Evolutionary conservation across 164 flowering plant species (phyloP).

Genomic region (Magnolia kwangsiensis): DNA sequence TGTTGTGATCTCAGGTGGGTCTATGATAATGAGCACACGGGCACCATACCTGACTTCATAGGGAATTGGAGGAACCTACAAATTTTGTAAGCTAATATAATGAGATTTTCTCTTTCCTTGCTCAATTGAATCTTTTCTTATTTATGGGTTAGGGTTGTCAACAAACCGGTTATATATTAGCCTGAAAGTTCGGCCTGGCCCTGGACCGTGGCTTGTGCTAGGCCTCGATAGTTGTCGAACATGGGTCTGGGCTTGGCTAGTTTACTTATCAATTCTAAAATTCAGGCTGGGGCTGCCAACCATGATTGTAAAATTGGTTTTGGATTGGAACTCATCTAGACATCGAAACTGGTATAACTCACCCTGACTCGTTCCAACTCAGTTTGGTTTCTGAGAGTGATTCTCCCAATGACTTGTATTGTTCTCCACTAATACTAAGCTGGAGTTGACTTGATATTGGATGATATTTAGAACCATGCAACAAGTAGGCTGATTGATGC

Average conservation of each 20-base stretch:
- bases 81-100: slow-evolving; percentile 25
- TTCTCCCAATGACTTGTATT: too few relatives aligned
- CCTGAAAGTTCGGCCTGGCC: neutral
- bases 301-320: too few relatives aligned
- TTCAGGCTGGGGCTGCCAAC: too few relatives aligned
- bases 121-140: neutral
- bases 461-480: too few relatives aligned
- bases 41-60: slow-evolving; percentile 51
- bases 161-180: neutral
- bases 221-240: neutral
- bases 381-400: too few relatives aligned
- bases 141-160: neutral
- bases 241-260: neutral
- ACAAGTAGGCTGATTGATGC: too few relatives aligned
- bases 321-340: too few relatives aligned
- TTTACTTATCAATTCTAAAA: neutral
- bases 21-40: slow-evolving; percentile 52
- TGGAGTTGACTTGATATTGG: too few relatives aligned
- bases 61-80: slow-evolving; percentile 53
- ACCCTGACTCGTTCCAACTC: too few relatives aligned
- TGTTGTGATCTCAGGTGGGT: slow-evolving; percentile 47
- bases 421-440: too few relatives aligned
- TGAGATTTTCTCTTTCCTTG: neutral
- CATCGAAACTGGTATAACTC: too few relatives aligned
- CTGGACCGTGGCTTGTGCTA: neutral